Conservation (phyloP, 257 asterid species). For the Gynochthodes officinalis region DNA sequence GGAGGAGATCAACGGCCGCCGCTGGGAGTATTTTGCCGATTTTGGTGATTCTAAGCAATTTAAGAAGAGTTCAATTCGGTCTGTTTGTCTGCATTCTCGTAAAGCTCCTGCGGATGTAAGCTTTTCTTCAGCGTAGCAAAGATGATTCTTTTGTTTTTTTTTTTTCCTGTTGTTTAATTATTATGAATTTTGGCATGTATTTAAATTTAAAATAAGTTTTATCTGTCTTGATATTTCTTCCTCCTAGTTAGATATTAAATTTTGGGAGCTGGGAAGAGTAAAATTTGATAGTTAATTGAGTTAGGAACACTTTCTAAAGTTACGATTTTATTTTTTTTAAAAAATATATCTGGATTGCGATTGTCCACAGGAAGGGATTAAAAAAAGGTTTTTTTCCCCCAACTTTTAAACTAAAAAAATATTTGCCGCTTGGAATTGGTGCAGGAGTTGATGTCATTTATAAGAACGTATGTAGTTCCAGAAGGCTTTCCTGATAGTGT, state of each 20-base stretch:
- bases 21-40: conserved; percentile 82
- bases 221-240: no score
- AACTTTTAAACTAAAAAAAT: not conserved
- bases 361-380: not conserved
- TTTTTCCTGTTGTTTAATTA: not conserved
- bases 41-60: conserved; percentile 35
- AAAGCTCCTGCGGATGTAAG: conserved; percentile 71
- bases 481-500: conserved; percentile 97
- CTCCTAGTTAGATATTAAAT: not conserved
- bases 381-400: not conserved
- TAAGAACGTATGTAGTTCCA: conserved; percentile 90
- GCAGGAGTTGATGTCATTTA: conserved; percentile 71
- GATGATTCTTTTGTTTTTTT: not conserved
- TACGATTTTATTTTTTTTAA: not conserved
- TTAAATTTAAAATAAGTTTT: not conserved
- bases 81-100: conserved; percentile 74
- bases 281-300: not conserved
- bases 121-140: not conserved
- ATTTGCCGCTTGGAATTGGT: conserved; percentile 5
- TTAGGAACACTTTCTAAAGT: not conserved
- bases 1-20: conserved; percentile 89
- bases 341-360: no score
- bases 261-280: not conserved
- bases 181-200: not conserved
- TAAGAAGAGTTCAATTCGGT: conserved; percentile 66